Conservation (phyloP, 2,329 filamentous ascomycete species). For the Arthrinium phaeospermum region DNA sequence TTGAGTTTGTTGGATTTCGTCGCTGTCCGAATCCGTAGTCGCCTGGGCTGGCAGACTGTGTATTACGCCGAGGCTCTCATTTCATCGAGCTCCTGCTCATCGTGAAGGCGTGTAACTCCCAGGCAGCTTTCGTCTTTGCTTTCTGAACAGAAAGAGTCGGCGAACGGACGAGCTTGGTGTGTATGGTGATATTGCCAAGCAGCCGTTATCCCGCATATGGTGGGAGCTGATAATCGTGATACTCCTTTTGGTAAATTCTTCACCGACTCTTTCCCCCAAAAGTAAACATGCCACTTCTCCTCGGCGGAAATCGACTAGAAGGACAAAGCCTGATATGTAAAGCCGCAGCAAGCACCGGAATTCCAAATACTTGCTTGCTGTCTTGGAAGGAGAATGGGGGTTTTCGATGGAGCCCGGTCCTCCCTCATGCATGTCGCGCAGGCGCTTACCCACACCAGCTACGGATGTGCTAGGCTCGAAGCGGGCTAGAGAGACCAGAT, state of each 20-base stretch:
- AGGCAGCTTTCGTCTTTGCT: background rate
- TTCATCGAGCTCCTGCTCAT: background rate
- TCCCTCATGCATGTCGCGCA: background rate
- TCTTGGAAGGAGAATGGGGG: background rate
- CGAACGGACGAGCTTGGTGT: background rate
- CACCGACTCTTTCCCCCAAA: background rate
- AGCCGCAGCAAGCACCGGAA: background rate
- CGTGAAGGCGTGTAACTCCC: background rate
- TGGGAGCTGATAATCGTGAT: background rate
- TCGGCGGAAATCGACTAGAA: background rate
- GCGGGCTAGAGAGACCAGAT: background rate
- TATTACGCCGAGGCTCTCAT: too few relatives aligned
- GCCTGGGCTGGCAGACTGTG: too few relatives aligned
- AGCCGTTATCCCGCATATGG: background rate
- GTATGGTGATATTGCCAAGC: background rate
- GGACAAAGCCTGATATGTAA: background rate
- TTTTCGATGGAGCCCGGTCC: background rate
- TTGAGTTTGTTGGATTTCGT: background rate
- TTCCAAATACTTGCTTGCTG: slow-evolving; percentile 4
- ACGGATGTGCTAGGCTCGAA: slow-evolving; percentile 5
- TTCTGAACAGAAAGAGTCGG: background rate
- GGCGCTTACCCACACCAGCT: background rate
- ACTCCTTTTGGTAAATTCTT: background rate
- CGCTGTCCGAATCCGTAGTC: background rate
- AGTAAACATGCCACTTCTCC: background rate